These are phyloP conservation scores for Botrytis galanthina DNA, from an alignment of 2,329 filamentous ascomycete species.

Conservation along the genomic window DNA sequence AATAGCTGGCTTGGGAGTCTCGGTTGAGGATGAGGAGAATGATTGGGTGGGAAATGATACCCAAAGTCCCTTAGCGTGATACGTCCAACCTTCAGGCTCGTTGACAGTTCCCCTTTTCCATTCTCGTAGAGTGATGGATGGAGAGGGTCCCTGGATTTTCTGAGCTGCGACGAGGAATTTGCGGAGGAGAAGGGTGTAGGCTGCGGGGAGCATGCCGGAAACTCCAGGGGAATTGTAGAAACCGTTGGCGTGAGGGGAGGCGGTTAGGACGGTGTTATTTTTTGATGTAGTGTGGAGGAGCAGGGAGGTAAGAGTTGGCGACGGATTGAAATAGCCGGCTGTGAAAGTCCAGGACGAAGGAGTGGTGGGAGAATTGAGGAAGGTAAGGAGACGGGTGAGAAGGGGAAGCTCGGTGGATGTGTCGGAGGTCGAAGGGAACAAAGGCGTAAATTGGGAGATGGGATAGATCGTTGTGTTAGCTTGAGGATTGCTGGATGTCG, in stretches of 20 bases:
- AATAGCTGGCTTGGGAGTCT: slow-evolving; percentile 13
- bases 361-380: slow-evolving; percentile 62
- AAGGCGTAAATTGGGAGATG: slow-evolving; percentile 81
- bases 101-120: slow-evolving; percentile 83
- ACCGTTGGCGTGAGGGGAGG: slow-evolving; percentile 89
- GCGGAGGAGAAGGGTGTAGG: slow-evolving; percentile 84
- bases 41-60: slow-evolving; percentile 55
- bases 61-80: slow-evolving; percentile 97
- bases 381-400: slow-evolving; percentile 69
- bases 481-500: neutral
- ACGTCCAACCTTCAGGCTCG: slow-evolving; percentile 86
- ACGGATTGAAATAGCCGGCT: slow-evolving; percentile 97
- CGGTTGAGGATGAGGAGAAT: neutral
- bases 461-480: slow-evolving; percentile 76
- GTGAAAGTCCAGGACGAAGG: slow-evolving; percentile 91
- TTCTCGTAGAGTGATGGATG: slow-evolving; percentile 71
- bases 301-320: slow-evolving; percentile 75
- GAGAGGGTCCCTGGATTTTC: neutral
- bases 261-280: slow-evolving; percentile 79
- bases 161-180: slow-evolving; percentile 64
- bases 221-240: slow-evolving; percentile 89
- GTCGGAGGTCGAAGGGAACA: slow-evolving; percentile 71
- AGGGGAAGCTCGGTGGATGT: slow-evolving; percentile 86
- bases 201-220: slow-evolving; percentile 84
- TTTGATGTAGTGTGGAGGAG: slow-evolving; percentile 64